Conservation (phyloP, 768 basidiomycete species). For the Cystofilobasidium bisporidii region DNA sequence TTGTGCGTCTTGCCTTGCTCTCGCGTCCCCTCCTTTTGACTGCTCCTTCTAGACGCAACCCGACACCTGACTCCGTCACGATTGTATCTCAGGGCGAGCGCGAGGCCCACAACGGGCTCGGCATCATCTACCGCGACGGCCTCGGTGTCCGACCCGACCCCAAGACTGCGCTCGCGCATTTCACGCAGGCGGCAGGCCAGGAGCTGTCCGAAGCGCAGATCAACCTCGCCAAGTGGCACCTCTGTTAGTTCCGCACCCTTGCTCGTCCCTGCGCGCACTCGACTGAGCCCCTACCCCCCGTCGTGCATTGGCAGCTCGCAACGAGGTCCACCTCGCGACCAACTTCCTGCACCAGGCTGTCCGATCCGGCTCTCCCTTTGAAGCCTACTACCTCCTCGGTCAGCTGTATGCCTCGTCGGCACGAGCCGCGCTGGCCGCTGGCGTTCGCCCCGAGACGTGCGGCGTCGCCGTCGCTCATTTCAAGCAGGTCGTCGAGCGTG, state of each 20-base stretch:
- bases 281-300: too few species aligned
- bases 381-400: conserved; percentile 88
- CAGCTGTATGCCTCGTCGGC: conserved; percentile 62
- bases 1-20: too few species aligned
- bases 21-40: too few species aligned
- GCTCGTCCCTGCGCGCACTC: too few species aligned
- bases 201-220: conserved; percentile 89
- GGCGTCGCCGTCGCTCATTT: conserved; percentile 84
- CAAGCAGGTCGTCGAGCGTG: conserved; percentile 84
- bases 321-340: conserved; percentile 58
- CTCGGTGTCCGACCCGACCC: conserved; percentile 58
- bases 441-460: conserved; percentile 53
- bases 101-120: conserved; percentile 81
- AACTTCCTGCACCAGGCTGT: conserved; percentile 75
- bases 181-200: conserved; percentile 68
- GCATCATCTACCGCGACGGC: conserved; percentile 86
- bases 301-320: conserved; percentile 47
- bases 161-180: conserved; percentile 56
- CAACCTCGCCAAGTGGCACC: conserved; percentile 63
- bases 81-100: conserved; percentile 59
- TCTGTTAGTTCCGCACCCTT: conserved; percentile 31
- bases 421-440: conserved; percentile 31
- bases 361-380: conserved; percentile 79
- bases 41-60: too few species aligned
- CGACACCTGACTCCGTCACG: not conserved